Percentiles rank a stretch among this genome's conserved stretches.
Evolutionary conservation across 2,329 filamentous ascomycete species (phyloP).

Genomic region (Rutstroemia sp.): DNA sequence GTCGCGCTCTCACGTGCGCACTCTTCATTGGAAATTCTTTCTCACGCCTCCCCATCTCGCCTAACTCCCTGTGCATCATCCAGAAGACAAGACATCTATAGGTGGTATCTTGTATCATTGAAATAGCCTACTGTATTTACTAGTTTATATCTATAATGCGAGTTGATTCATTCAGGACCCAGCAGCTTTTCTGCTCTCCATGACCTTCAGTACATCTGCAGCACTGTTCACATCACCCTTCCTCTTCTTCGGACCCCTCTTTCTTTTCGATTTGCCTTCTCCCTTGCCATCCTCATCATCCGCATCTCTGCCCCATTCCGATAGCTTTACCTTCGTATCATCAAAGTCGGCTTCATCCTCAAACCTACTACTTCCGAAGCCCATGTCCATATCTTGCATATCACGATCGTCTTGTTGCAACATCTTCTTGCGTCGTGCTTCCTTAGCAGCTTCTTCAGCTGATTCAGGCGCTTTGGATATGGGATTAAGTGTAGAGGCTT

Average conservation of each 20-base stretch:
- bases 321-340: slow-evolving; percentile 56
- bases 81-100: no score
- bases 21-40: no score
- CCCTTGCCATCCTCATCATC: slow-evolving; percentile 37
- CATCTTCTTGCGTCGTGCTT: slow-evolving; percentile 66
- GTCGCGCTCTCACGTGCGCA: no score
- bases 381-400: slow-evolving; percentile 86
- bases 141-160: neutral
- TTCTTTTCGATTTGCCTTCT: slow-evolving; percentile 50
- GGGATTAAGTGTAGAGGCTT: slow-evolving; percentile 61
- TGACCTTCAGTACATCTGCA: slow-evolving; percentile 70
- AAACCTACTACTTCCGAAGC: slow-evolving; percentile 81
- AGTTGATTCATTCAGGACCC: neutral
- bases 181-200: slow-evolving; percentile 43
- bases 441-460: slow-evolving; percentile 46
- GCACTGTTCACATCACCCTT: slow-evolving; percentile 75
- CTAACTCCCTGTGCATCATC: no score
- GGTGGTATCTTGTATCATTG: neutral
- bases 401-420: slow-evolving; percentile 69
- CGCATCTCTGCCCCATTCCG: slow-evolving; percentile 52
- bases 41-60: no score
- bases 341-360: slow-evolving; percentile 85
- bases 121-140: neutral
- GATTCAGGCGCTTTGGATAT: slow-evolving; percentile 33
- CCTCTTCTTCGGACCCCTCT: slow-evolving; percentile 65